Evolutionary conservation across 2,329 filamentous ascomycete species (phyloP), one percentile per base, ranked within the genome.

Genomic region (Ophiocordyceps australis): DNA sequence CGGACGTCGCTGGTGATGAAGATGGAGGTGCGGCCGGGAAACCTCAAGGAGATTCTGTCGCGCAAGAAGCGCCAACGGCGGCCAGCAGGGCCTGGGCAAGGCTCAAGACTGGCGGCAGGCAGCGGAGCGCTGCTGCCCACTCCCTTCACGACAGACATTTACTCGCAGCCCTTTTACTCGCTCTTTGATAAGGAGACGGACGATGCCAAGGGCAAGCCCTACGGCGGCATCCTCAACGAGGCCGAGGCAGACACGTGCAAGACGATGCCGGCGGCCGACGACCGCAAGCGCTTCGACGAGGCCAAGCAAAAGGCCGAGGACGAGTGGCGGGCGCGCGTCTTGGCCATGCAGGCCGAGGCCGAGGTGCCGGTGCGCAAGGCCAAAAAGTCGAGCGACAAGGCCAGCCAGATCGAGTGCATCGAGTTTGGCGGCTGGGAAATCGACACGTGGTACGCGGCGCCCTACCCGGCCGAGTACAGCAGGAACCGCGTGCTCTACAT

Each of bases 371-470:
- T 62, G 14, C 74, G 71, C 39, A 75, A 71, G 42, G 57, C 69
- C 12, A 72, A 74, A 38, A 93, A 93, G 43, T 59, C 75, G 4
- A 71, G 73, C n/a, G 81, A 80, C 0, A 81, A 82, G 16, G 80
- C 82, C 5, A 95, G 85, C 48, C 89, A 94, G 52, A 95, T 98
- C 47, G 91, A 95, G 49, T 94, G 85, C 52, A 93, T 98, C 54
- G 89, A 93, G 41, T 95, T 98, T 53, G 89, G 89, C 23, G 82
- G 83, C 26, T 91, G 78, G 63, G 89, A 98, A 49, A 98, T 98
- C 39, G 89, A 98, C 46, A 98, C 89, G 4, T 95, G 89, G 85
- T 94, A 98, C 52, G 86, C 89, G 17, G 89, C 89, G 20, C 91
- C 89, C 9, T 98, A 98, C 46, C 89, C 89, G 0, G 89, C 94